Percentiles rank a stretch among this genome's conserved stretches.
phyloP scores from a whole-genome alignment of 768 basidiomycete species.

The Xerocomus brunneocitrinus region DNA sequence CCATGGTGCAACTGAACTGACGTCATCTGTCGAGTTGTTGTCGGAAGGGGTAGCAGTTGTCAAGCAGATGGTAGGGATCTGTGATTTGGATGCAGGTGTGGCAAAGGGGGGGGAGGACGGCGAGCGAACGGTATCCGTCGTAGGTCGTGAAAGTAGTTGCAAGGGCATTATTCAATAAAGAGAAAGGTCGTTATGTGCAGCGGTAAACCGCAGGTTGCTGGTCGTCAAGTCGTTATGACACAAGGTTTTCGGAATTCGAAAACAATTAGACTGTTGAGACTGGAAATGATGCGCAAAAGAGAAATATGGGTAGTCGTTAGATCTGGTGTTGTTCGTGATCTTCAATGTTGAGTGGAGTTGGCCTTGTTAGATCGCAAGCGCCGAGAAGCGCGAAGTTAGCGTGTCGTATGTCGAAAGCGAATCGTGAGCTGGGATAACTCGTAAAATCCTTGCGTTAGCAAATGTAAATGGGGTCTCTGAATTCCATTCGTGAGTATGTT shows the following conservation, averaged over 20 bases:
- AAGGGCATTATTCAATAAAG: constrained; percentile 27
- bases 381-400: constrained; percentile 10
- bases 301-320: constrained; percentile 20
- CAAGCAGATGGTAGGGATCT: constrained; percentile 62
- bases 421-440: constrained; percentile 25
- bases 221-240: constrained; percentile 26
- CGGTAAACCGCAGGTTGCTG: constrained; percentile 8
- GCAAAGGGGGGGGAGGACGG: constrained; percentile 26
- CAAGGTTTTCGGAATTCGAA: constrained; percentile 12
- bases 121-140: constrained; percentile 21
- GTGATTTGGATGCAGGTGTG: constrained; percentile 27
- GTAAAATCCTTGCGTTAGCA: constrained; percentile 21
- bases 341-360: constrained; percentile 17
- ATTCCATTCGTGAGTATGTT: neutral
- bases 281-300: neutral
- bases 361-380: constrained; percentile 15
- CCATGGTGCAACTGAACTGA: constrained; percentile 26
- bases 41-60: constrained; percentile 64
- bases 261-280: constrained; percentile 8
- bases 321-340: constrained; percentile 17
- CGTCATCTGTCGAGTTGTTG: constrained; percentile 32
- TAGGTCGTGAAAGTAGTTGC: constrained; percentile 29
- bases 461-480: constrained; percentile 14
- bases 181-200: constrained; percentile 24
- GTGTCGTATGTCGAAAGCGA: constrained; percentile 13